Evolutionary conservation across 1,139 yeast genomes (phyloP), one percentile per base, ranked within the genome.

Genomic region (Lizanozyma gosingica): DNA sequence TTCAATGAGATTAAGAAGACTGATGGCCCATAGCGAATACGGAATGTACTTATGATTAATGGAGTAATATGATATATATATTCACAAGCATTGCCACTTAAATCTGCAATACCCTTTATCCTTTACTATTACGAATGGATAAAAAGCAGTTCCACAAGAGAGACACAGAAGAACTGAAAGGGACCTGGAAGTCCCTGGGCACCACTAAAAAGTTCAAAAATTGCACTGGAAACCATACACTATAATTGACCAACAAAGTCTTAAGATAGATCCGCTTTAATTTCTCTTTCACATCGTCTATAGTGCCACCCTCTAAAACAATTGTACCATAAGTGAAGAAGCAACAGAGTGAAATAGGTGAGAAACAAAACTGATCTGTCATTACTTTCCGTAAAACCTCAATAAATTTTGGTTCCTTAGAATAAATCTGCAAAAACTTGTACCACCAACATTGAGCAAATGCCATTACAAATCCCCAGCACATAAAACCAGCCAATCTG

Each of bases 141-240:
- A 92, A 65, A 62, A 83, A 90, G 41, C 97, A 88, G 60, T 88
- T 85, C 97, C 97, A 88, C 35, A 87, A 65, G 22, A 88, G 94
- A 27, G 94, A 87, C n/a, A 92, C 68, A 11, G 94, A 79, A 1
- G 95, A 83, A 43, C 94, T 82, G 56, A 92, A 90, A 0, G 97
- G 97, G 3, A 90, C 95, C 59, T 92, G 97, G 49, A 80, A 74
- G 45, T 75, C 73, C 41, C 80, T 67, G 0, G 97, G 97, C 55
- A 92, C 76, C 8, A 86, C 55, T 46, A 87, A 67, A 53, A 92
- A 92, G 59, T 92, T 92, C 50, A 90, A 67, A 51, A 92, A 85
- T 58, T 92, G 97, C 4, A 92, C 94, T 2, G 90, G 78, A 39
- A 95, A 94, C 98, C 98, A 92, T n/a, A 92, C 80, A 43, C 84